A percentile compares a stretch with the other conserved stretches of the same genome.
These are phyloP conservation scores for Gossypium stocksii DNA, from an alignment of 345 rosid species.

Conservation along the genomic window DNA sequence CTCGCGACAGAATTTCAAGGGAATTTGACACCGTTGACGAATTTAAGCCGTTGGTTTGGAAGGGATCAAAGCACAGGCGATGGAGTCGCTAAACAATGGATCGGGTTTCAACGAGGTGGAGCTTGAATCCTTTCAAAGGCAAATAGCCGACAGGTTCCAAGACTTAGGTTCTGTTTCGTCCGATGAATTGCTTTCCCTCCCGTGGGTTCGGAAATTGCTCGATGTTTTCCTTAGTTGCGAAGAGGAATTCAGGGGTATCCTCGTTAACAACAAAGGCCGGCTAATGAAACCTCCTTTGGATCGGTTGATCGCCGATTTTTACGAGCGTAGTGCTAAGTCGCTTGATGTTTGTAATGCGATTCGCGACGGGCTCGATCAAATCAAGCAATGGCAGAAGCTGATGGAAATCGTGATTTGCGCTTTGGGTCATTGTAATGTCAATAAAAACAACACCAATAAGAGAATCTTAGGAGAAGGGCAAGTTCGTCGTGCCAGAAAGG, in stretches of 20 bases:
- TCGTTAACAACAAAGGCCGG: conserved; percentile 24
- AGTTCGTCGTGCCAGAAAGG: conserved; percentile 83
- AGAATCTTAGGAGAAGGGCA: conserved; percentile 69
- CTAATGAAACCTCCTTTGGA: conserved; percentile 35
- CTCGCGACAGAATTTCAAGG: conserved; percentile 58
- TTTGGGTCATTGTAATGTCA: conserved; percentile 32
- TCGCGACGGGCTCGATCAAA: conserved; percentile 75
- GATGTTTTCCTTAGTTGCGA: conserved; percentile 36
- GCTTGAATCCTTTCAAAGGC: conserved; percentile 60
- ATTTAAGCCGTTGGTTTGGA: conserved; percentile 35
- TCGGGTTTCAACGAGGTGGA: conserved; percentile 34
- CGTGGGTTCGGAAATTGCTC: conserved; percentile 43
- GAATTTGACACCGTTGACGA: conserved; percentile 15
- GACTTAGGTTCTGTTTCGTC: conserved; percentile 37
- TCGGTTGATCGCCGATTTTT: conserved; percentile 48
- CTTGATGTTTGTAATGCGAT: conserved; percentile 86
- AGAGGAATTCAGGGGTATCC: conserved; percentile 35
- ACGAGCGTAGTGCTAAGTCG: conserved; percentile 71
- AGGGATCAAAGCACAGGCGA: not conserved
- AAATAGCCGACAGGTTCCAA: conserved; percentile 48
- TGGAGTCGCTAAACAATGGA: conserved; percentile 32
- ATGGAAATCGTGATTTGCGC: conserved; percentile 69
- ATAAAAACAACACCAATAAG: not conserved
- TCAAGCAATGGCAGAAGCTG: conserved; percentile 67
- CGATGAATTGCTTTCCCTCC: conserved; percentile 39